These are phyloP conservation scores for Solanum pinnatisectum DNA, from an alignment of 257 asterid genomes.

Conservation along the genomic window DNA sequence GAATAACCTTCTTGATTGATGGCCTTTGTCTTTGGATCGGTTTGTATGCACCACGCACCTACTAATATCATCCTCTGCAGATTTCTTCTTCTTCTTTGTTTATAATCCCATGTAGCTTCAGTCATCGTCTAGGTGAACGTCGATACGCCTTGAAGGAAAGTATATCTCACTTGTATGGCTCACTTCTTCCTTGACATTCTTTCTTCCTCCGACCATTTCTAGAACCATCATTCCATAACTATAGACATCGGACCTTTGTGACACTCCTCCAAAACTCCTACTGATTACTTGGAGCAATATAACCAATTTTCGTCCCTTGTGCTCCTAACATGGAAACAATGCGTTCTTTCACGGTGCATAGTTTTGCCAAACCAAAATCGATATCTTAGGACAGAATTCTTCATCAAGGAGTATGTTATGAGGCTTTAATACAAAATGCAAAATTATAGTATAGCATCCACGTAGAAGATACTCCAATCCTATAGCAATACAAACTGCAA, in stretches of 20 bases:
- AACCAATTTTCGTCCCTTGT: constrained; percentile 18
- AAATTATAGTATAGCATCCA: constrained; percentile 11
- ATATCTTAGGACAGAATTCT: constrained; percentile 18
- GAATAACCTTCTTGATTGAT: constrained; percentile 6
- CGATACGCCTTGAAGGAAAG: constrained; percentile 15
- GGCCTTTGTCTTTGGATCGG: constrained; percentile 13
- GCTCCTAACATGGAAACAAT: constrained; percentile 7
- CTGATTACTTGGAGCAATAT: constrained; percentile 20
- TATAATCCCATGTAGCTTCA: background rate
- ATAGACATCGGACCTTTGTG: constrained; percentile 17
- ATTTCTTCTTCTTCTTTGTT: constrained; percentile 5
- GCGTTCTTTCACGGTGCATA: background rate
- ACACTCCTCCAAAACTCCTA: constrained; percentile 11
- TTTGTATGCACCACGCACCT: constrained; percentile 18
- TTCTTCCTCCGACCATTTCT: constrained; percentile 19
- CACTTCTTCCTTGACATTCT: background rate
- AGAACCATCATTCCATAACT: constrained; percentile 26
- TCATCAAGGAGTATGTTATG: constrained; percentile 16
- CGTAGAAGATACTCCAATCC: constrained; percentile 21
- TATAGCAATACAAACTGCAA: constrained; percentile 7
- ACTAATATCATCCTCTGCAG: constrained; percentile 13
- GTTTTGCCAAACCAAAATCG: constrained; percentile 22
- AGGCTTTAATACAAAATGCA: constrained; percentile 27
- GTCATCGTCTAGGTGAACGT: background rate
- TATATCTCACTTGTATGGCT: constrained; percentile 4